phyloP scores from a whole-genome alignment of 2,329 filamentous ascomycete species.

The Simplicillium sp. region DNA sequence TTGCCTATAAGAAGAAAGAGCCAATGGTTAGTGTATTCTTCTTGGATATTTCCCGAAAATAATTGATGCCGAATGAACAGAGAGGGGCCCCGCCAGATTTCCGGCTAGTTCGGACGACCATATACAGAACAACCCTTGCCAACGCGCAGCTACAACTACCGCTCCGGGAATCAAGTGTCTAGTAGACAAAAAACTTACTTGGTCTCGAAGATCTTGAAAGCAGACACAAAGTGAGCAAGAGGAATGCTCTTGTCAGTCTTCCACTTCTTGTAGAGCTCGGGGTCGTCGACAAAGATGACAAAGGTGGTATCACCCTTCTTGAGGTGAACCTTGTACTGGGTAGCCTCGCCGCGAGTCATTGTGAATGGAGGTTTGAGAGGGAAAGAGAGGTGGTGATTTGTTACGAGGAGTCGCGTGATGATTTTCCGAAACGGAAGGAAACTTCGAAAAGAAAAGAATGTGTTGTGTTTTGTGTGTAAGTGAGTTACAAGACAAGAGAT shows the following conservation, averaged over 20 bases:
- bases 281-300: constrained; percentile 49
- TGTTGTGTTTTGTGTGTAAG: neutral
- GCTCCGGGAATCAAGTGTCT: neutral
- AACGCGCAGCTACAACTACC: too few species aligned
- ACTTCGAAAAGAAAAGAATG: constrained; percentile 3
- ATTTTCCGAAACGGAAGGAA: constrained; percentile 11
- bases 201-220: constrained; percentile 85
- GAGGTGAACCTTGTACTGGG: constrained; percentile 73
- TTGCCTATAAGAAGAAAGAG: constrained; percentile 46
- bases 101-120: too few species aligned
- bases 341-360: constrained; percentile 65
- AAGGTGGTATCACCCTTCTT: constrained; percentile 59
- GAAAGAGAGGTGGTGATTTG: constrained; percentile 8
- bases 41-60: too few species aligned
- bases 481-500: neutral
- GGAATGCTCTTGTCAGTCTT: constrained; percentile 68
- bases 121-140: too few species aligned
- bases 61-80: too few species aligned
- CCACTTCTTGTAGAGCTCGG: constrained; percentile 68
- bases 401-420: constrained; percentile 6
- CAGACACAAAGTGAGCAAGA: constrained; percentile 73
- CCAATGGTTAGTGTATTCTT: constrained; percentile 9
- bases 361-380: constrained; percentile 17
- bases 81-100: neutral
- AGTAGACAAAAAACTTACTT: constrained; percentile 50